phyloP scores from a whole-genome alignment of 192 early-diverging fungal genomes.

The Lunasporangiospora selenospora region DNA sequence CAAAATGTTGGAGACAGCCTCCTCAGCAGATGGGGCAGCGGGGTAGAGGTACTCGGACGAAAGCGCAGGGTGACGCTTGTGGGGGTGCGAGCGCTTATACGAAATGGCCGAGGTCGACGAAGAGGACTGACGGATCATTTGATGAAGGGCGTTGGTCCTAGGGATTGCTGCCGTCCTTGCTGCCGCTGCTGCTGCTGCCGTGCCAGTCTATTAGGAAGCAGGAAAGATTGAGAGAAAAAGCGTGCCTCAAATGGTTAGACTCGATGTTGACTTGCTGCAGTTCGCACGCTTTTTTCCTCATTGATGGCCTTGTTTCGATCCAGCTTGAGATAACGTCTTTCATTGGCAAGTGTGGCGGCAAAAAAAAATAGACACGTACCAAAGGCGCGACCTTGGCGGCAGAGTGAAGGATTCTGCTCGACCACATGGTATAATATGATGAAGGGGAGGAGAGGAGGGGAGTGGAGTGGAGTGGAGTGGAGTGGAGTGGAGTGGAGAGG shows the following conservation, averaged over 20 bases:
- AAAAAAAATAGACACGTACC: no score
- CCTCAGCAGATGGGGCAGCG: slow-evolving; percentile 79
- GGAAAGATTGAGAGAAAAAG: neutral
- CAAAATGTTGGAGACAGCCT: slow-evolving; percentile 96
- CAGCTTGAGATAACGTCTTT: no score
- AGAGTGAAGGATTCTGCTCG: slow-evolving; percentile 25
- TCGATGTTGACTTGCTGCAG: neutral
- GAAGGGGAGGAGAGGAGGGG: neutral
- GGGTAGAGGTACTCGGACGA: slow-evolving; percentile 47
- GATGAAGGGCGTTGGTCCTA: neutral
- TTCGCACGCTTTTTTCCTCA: no score
- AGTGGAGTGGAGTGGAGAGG: neutral
- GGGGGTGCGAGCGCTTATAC: slow-evolving; percentile 54
- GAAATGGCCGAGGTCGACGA: slow-evolving; percentile 56
- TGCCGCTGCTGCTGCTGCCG: neutral
- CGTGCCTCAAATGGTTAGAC: slow-evolving; percentile 12
- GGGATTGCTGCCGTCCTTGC: neutral
- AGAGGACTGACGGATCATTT: slow-evolving; percentile 28
- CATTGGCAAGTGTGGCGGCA: no score
- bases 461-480: neutral
- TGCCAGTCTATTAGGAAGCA: neutral
- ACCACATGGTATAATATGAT: slow-evolving; percentile 21
- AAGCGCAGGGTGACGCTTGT: slow-evolving; percentile 45
- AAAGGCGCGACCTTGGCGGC: slow-evolving; percentile 17
- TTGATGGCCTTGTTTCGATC: no score